phyloP scores from a whole-genome alignment of 1,284 basidiomycete species.

The Tausonia pullulans region DNA sequence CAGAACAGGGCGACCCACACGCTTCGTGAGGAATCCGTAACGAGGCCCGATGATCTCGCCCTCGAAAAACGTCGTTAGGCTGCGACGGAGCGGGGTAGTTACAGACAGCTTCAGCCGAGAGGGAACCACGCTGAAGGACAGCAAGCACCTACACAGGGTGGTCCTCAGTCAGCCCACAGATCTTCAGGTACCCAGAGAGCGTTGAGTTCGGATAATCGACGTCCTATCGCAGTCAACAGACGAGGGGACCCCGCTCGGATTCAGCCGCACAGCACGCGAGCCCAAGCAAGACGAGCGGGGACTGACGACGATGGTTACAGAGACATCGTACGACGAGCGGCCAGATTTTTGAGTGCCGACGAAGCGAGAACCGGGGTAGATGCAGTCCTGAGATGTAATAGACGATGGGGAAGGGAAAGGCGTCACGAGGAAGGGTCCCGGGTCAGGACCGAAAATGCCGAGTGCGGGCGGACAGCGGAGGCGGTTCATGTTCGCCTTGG shows the following conservation, averaged over 20 bases:
- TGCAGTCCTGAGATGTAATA: constrained; percentile 3
- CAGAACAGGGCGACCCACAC: background rate
- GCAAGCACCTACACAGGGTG: constrained; percentile 4
- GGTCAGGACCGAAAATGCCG: too few relatives aligned
- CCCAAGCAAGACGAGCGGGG: background rate
- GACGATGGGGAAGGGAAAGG: too few relatives aligned
- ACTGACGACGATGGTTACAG: constrained; percentile 4
- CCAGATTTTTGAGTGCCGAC: constrained; percentile 16
- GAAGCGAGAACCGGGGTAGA: constrained; percentile 14
- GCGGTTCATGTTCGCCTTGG: too few relatives aligned
- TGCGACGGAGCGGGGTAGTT: background rate
- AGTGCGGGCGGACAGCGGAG: too few relatives aligned
- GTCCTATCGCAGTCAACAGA: background rate
- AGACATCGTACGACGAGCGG: constrained; percentile 8
- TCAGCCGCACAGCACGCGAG: background rate
- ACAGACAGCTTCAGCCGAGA: background rate
- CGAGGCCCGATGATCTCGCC: constrained; percentile 14
- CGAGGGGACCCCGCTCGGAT: background rate
- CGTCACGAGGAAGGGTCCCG: too few relatives aligned
- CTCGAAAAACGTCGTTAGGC: constrained; percentile 14
- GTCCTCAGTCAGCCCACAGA: constrained; percentile 9
- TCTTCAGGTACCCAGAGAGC: constrained; percentile 6
- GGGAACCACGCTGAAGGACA: background rate
- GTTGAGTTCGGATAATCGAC: constrained; percentile 6
- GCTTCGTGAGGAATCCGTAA: constrained; percentile 8